Base-by-base conservation (phyloP, 2,329 filamentous ascomycete genomes). In the Sporothrix brasiliensis region DNA sequence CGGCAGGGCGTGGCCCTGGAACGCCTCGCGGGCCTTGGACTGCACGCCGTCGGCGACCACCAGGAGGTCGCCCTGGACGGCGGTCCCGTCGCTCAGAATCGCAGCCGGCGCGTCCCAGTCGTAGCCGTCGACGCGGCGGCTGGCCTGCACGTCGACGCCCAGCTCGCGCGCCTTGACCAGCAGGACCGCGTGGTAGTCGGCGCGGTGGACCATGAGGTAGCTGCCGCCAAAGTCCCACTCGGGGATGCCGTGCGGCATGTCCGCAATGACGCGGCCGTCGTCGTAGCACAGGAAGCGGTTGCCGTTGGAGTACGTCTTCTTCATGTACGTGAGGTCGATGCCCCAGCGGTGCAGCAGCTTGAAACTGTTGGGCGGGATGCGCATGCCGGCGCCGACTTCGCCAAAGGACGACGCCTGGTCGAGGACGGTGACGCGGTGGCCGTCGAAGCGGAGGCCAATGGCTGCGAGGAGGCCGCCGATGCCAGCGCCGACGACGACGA, bases 191-290 rank as follows among this genome's bases (percentile, higher is more conserved):
- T 79, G 77, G n/a, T 79, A 75, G 67, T 79, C 78, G 21, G 77
- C 79, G n/a, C 78, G 77, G 70, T 80, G 79, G 10, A 79, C 76
- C 9, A 79, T 73, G 39, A 78, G 78, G 61, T 79, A 80, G 0
- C 77, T 78, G 34, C 77, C 78, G 6, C 76, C 79, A 63, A 78
- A 75, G 3, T 71, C 71, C 58, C 74, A 71, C 21, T 75, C 73
- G 53, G 75, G 70, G 56, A 74, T 68, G 21, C 73, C 72, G 52
- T 77, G 77, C 6, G 69, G 69, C 69, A 67, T 67, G 65, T 68
- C 54, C 50, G 60, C 67, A 11, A 68, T 53, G 21, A 49, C 44
- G 0, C 16, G n/a, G 50, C 70, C 70, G 24, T 53, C 41, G 70
- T 69, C 67, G 65, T 53, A 68, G 39, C 67, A 58, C 41, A 71